phyloP scores from a whole-genome alignment of 805 yeast genomes.

The Spathaspora gorwiae region DNA sequence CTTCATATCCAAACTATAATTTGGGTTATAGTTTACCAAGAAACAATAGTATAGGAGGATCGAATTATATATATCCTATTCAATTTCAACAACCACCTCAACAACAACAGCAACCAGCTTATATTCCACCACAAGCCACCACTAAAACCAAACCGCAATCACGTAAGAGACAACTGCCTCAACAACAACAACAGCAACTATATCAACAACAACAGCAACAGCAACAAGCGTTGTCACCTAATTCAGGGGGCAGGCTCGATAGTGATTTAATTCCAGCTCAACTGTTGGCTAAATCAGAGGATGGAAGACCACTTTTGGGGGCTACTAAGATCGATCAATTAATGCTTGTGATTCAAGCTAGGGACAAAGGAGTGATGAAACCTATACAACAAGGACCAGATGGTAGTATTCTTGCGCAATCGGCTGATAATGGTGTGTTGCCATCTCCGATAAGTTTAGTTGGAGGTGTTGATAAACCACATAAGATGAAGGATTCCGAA shows the following conservation, averaged over 20 bases:
- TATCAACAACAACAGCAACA: conserved; percentile 1
- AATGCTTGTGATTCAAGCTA: conserved; percentile 87
- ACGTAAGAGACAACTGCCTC: background rate
- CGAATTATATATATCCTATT: conserved; percentile 1
- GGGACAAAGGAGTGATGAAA: conserved; percentile 70
- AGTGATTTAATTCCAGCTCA: conserved; percentile 39
- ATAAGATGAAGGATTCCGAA: conserved; percentile 16
- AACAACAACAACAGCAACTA: background rate
- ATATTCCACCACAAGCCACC: conserved; percentile 13
- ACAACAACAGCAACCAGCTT: conserved; percentile 4
- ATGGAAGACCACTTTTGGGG: conserved; percentile 69
- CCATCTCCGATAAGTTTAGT: conserved; percentile 57
- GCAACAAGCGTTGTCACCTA: background rate
- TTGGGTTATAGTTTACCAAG: background rate
- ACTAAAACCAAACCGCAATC: conserved; percentile 1
- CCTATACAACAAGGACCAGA: conserved; percentile 62
- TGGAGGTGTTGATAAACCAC: conserved; percentile 75
- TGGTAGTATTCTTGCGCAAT: conserved; percentile 58
- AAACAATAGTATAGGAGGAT: background rate
- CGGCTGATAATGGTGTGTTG: conserved; percentile 38
- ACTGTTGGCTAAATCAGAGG: conserved; percentile 47
- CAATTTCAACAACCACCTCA: conserved; percentile 6
- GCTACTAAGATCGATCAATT: conserved; percentile 87
- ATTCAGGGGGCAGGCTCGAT: background rate
- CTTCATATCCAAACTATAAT: background rate